Evolutionary conservation across 306 rosid genomes (phyloP).

Genomic region (Herpetospermum pedunculosum): DNA sequence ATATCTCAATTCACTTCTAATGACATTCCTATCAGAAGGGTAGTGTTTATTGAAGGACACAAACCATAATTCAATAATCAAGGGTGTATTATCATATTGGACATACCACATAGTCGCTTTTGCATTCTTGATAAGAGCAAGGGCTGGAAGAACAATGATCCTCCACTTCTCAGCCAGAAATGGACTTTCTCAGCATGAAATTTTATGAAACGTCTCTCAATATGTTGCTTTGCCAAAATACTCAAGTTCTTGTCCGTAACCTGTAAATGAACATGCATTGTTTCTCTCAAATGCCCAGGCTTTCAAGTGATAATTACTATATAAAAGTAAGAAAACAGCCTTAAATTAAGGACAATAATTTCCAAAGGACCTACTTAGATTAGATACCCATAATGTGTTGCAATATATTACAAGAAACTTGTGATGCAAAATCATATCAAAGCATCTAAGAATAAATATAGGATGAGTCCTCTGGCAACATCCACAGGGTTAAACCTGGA

Average conservation of each 20-base stretch:
- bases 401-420: no score
- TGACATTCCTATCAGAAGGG: no score
- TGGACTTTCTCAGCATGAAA: constrained; percentile 87
- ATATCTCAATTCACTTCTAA: no score
- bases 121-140: constrained; percentile 86
- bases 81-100: neutral
- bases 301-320: neutral
- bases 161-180: constrained; percentile 85
- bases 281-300: constrained; percentile 7
- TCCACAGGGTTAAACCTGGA: no score
- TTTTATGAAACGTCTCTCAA: constrained; percentile 78
- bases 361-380: neutral
- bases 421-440: no score
- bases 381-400: no score
- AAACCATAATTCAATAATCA: neutral
- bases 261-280: constrained; percentile 33
- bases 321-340: neutral
- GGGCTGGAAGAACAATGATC: constrained; percentile 81
- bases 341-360: neutral
- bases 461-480: no score
- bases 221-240: constrained; percentile 72
- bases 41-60: neutral
- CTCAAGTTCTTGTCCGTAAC: constrained; percentile 86
- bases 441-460: no score
- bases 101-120: constrained; percentile 97